Evolutionary conservation across 73 alveolate genomes (phyloP).

Genomic region (Tetrahymena elliotti): DNA sequence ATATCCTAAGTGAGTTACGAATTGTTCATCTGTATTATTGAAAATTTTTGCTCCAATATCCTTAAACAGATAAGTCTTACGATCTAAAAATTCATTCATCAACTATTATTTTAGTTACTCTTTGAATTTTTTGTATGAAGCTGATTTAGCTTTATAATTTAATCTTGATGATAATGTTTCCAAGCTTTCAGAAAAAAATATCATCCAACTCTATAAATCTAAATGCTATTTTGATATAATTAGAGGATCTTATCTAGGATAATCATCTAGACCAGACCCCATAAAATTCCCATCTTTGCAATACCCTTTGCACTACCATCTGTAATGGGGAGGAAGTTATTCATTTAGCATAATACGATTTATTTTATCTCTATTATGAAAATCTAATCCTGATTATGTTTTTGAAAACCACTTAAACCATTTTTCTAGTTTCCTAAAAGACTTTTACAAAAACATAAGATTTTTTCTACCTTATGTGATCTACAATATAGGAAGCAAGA

Average conservation of each 20-base stretch:
- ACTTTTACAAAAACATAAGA: background rate
- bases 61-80: background rate
- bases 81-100: slow-evolving; percentile 13
- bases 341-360: background rate
- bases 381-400: slow-evolving; percentile 9
- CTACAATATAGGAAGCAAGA: background rate
- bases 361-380: background rate
- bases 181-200: slow-evolving; percentile 36
- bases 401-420: slow-evolving; percentile 39
- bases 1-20: slow-evolving; percentile 91
- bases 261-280: slow-evolving; percentile 45
- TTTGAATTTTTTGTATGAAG: background rate
- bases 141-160: slow-evolving; percentile 1
- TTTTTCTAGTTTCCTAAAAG: background rate
- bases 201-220: slow-evolving; percentile 30
- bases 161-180: slow-evolving; percentile 1
- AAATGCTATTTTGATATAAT: slow-evolving; percentile 19
- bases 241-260: slow-evolving; percentile 19
- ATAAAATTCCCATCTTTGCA: slow-evolving; percentile 15
- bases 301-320: slow-evolving; percentile 28
- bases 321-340: background rate
- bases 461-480: background rate
- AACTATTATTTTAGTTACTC: slow-evolving; percentile 1
- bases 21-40: slow-evolving; percentile 14
- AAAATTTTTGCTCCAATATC: slow-evolving; percentile 3